Base-by-base conservation (phyloP, 441 rosid genomes). In the Syzygium malaccense region DNA sequence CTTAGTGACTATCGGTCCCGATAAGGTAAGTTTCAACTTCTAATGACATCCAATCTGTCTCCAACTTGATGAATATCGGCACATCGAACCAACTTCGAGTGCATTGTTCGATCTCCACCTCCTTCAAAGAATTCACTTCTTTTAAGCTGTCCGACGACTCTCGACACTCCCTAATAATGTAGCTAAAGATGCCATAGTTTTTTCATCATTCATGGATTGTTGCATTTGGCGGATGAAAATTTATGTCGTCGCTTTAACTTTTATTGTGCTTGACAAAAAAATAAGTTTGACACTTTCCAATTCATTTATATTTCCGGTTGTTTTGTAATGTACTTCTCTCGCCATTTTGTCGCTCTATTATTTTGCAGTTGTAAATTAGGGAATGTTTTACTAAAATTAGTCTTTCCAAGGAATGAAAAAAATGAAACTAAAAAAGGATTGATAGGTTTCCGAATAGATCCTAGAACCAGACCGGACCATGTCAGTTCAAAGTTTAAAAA, bases 381-480 rank as follows among this genome's bases (percentile, higher is more conserved):
- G 28, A 12, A 20, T 37, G 28, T 71, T 33, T 71, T 11, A 14
- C 17, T 37, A 37, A 37, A 37, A 4, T 71, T 37, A 11, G 28
- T 71, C n/a, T 37, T 37, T 41, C 11, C 28, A 71, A 71, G 48
- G 3, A 33, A 37, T 71, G 5, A 20, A 37, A 45, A 23, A 20
- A 20, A 71, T 19, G 79, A 41, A 37, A 68, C 7, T 12, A 37
- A 37, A 37, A 71, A 71, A 7, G 28, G 7, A 71, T 71, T 11
- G 49, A 37, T 37, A 4, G 1, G 1, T 37, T 68, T 28, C 7
- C 1, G 5, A 1, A 7, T 37, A 37, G 13, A 71, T 17, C 5
- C 7, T 37, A 15, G 20, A 33, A 9, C 0, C 7, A 2, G 7
- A 9, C 2, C 0, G 1, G 26, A 10, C 1, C 2, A 1, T 14